Evolutionary conservation across 2,329 filamentous ascomycete genomes (phyloP).

Genomic region (Orbilia javanica): DNA sequence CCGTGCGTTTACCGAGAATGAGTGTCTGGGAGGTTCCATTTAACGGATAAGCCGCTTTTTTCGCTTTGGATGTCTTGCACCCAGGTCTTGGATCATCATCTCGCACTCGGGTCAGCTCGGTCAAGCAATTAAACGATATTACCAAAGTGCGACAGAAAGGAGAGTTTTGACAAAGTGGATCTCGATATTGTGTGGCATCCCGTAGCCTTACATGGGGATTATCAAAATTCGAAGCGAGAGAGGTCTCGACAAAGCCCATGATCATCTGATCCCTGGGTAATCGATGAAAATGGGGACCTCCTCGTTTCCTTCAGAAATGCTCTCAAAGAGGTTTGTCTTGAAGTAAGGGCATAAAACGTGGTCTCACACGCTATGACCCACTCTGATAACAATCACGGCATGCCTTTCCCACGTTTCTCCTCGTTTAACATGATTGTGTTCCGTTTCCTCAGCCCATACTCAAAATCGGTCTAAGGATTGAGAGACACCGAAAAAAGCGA

Average conservation of each 20-base stretch:
- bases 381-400: slow-evolving; percentile 41
- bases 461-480: slow-evolving; percentile 43
- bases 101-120: slow-evolving; percentile 42
- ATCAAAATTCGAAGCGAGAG: slow-evolving; percentile 53
- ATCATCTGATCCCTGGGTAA: slow-evolving; percentile 49
- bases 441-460: slow-evolving; percentile 43
- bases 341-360: slow-evolving; percentile 58
- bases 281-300: slow-evolving; percentile 29
- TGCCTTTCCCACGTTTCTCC: slow-evolving; percentile 39
- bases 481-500: slow-evolving; percentile 42
- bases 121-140: slow-evolving; percentile 55
- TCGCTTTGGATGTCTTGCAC: slow-evolving; percentile 52
- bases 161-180: slow-evolving; percentile 37
- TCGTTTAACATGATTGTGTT: slow-evolving; percentile 28
- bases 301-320: slow-evolving; percentile 28
- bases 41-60: slow-evolving; percentile 56
- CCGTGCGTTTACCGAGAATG: slow-evolving; percentile 58
- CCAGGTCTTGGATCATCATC: slow-evolving; percentile 18
- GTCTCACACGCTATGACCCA: slow-evolving; percentile 58
- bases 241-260: slow-evolving; percentile 35
- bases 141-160: slow-evolving; percentile 49
- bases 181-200: slow-evolving; percentile 46
- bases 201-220: slow-evolving; percentile 54
- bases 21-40: slow-evolving; percentile 45
- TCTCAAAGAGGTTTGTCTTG: slow-evolving; percentile 23